Evolutionary conservation across 129 eudicot genomes (phyloP).

Genomic region (Artemisia annua): DNA sequence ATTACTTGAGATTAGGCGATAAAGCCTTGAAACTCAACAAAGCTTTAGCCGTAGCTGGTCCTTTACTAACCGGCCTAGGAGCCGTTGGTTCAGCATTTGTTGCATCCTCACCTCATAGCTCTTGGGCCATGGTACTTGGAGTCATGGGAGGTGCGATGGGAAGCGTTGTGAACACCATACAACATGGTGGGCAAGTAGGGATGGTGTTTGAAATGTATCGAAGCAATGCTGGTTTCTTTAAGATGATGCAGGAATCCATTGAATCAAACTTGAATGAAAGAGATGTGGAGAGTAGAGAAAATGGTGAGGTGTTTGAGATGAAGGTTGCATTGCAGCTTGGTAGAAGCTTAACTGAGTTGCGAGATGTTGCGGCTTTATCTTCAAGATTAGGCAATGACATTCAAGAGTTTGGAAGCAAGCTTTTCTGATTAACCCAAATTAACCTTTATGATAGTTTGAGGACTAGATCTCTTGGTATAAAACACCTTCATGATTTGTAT

Average conservation of each 20-base stretch:
- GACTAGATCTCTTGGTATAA: conserved; percentile 6
- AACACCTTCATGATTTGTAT: conserved; percentile 16
- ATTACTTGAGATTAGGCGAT: conserved; percentile 57
- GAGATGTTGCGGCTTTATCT: conserved; percentile 49
- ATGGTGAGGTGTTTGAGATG: conserved; percentile 64
- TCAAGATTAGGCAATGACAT: conserved; percentile 23
- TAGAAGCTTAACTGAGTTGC: conserved; percentile 60
- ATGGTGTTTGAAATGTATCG: conserved; percentile 82
- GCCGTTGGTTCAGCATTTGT: conserved; percentile 51
- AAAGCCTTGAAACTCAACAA: conserved; percentile 65
- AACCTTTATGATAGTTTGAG: not conserved
- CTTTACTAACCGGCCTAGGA: conserved; percentile 55
- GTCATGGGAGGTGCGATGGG: conserved; percentile 64
- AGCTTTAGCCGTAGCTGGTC: conserved; percentile 54
- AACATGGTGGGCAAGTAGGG: conserved; percentile 87
- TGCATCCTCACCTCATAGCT: conserved; percentile 28
- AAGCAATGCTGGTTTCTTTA: conserved; percentile 73
- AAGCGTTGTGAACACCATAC: conserved; percentile 50
- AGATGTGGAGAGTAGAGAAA: conserved; percentile 51
- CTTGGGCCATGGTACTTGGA: conserved; percentile 58
- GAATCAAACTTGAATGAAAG: conserved; percentile 48
- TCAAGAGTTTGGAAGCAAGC: conserved; percentile 70
- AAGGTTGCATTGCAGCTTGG: conserved; percentile 72
- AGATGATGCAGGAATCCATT: conserved; percentile 49
- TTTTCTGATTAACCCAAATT: conserved; percentile 36